Evolutionary conservation across 1,284 basidiomycete species (phyloP).

Genomic region (Irpex sp.): DNA sequence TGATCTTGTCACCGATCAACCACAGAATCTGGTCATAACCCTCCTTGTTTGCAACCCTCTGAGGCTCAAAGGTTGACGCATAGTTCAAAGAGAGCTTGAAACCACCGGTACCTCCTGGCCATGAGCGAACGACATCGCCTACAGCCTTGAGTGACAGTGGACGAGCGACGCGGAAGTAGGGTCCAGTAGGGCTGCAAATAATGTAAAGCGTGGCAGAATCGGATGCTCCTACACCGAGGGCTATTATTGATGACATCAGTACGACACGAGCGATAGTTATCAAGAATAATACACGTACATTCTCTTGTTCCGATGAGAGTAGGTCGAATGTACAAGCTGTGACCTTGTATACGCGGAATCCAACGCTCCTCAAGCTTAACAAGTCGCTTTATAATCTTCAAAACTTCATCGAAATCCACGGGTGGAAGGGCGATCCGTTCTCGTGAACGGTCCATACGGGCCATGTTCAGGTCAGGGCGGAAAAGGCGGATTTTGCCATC

Average conservation of each 20-base stretch:
- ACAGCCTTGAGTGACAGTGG: constrained; percentile 71
- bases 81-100: constrained; percentile 72
- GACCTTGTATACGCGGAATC: constrained; percentile 65
- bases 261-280: background rate
- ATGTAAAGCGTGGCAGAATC: constrained; percentile 70
- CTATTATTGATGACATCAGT: constrained; percentile 21
- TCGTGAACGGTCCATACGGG: constrained; percentile 57
- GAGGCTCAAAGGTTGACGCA: constrained; percentile 60
- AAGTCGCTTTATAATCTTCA: constrained; percentile 66
- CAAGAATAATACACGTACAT: constrained; percentile 28
- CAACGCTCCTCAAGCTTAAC: constrained; percentile 66
- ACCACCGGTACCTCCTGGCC: constrained; percentile 76
- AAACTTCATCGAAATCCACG: constrained; percentile 59
- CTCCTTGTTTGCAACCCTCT: constrained; percentile 50
- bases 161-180: constrained; percentile 66
- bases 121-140: constrained; percentile 65
- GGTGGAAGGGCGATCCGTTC: constrained; percentile 64
- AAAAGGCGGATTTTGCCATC: constrained; percentile 66
- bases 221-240: constrained; percentile 64
- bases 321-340: constrained; percentile 77
- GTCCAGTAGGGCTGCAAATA: constrained; percentile 60
- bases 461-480: constrained; percentile 79
- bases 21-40: constrained; percentile 74
- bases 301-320: constrained; percentile 80
- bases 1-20: constrained; percentile 36